Conservation (phyloP, 208 protist genomes). For the Trypanosoma platydactyli region DNA sequence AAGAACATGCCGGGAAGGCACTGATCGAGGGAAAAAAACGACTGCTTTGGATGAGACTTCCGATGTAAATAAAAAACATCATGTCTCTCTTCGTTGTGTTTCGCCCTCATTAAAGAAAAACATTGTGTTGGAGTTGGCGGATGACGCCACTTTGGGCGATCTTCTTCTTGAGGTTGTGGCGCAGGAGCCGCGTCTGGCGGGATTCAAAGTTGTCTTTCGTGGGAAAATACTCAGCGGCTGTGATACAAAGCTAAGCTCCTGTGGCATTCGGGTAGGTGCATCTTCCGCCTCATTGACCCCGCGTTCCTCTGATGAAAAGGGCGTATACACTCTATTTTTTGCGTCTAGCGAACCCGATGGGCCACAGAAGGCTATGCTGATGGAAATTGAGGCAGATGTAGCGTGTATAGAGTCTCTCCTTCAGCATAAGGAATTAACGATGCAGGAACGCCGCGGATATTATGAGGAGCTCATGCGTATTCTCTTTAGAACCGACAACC, state of each 20-base stretch:
- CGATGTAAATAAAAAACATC: background rate
- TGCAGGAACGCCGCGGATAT: constrained; percentile 57
- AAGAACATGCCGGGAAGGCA: background rate
- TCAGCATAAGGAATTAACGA: constrained; percentile 26
- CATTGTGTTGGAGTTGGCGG: constrained; percentile 40
- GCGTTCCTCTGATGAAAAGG: constrained; percentile 10
- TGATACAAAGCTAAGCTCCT: constrained; percentile 47
- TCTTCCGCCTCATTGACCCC: background rate
- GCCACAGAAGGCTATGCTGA: constrained; percentile 52
- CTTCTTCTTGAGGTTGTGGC: constrained; percentile 36
- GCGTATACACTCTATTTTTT: constrained; percentile 47
- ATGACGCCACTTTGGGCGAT: constrained; percentile 56
- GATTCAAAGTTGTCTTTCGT: constrained; percentile 53
- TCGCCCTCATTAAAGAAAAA: constrained; percentile 36
- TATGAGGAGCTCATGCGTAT: constrained; percentile 88
- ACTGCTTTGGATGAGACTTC: background rate
- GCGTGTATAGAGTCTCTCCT: constrained; percentile 33
- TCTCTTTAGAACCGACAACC: constrained; percentile 67
- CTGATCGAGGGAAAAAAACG: background rate
- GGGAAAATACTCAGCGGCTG: constrained; percentile 50
- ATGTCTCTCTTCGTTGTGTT: constrained; percentile 8
- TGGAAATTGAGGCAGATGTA: constrained; percentile 65
- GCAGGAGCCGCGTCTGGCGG: constrained; percentile 30
- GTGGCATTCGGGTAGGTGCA: constrained; percentile 46
- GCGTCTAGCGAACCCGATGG: constrained; percentile 50